phyloP scores from a whole-genome alignment of 2,329 filamentous ascomycete genomes.

The Metarhizium album region DNA sequence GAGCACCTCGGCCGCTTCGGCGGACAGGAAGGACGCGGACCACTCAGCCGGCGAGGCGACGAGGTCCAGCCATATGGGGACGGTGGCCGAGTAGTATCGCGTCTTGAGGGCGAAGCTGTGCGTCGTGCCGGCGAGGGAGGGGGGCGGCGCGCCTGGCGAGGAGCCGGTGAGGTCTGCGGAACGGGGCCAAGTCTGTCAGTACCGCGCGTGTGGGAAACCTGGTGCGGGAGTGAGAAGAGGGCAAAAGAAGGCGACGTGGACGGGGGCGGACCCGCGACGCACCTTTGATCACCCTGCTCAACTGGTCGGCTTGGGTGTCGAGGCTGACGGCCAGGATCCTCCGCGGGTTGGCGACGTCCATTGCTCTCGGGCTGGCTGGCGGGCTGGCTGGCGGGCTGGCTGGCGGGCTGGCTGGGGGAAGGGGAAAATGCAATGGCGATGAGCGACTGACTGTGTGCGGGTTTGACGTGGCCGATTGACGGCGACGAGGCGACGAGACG shows the following conservation, averaged over 20 bases:
- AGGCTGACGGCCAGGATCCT: conserved; percentile 48
- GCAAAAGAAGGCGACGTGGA: too few species aligned
- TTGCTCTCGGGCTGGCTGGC: too few species aligned
- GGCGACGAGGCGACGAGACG: too few species aligned
- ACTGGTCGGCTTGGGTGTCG: conserved; percentile 32
- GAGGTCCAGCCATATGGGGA: conserved; percentile 60
- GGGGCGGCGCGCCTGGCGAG: conserved; percentile 25
- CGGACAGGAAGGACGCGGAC: conserved; percentile 46
- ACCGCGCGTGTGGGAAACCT: too few species aligned
- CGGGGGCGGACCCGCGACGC: neutral
- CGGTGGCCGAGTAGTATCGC: conserved; percentile 47
- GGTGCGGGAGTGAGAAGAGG: too few species aligned
- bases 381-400: too few species aligned
- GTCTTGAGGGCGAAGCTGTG: conserved; percentile 46
- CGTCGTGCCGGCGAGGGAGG: conserved; percentile 46
- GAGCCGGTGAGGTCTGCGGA: conserved; percentile 41
- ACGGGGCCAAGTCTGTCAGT: too few species aligned
- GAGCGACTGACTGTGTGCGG: too few species aligned
- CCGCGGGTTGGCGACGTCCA: conserved; percentile 38
- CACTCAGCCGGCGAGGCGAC: conserved; percentile 41
- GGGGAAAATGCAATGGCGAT: too few species aligned
- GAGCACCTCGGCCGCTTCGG: conserved; percentile 53
- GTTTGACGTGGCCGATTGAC: too few species aligned
- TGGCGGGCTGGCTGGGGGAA: too few species aligned
- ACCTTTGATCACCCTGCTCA: conserved; percentile 46